A percentile compares a stretch with the other conserved stretches of the same genome.
These are phyloP conservation scores for Suhomyces terraborum DNA, from an alignment of 1,139 yeast genomes.

Conservation along the genomic window DNA sequence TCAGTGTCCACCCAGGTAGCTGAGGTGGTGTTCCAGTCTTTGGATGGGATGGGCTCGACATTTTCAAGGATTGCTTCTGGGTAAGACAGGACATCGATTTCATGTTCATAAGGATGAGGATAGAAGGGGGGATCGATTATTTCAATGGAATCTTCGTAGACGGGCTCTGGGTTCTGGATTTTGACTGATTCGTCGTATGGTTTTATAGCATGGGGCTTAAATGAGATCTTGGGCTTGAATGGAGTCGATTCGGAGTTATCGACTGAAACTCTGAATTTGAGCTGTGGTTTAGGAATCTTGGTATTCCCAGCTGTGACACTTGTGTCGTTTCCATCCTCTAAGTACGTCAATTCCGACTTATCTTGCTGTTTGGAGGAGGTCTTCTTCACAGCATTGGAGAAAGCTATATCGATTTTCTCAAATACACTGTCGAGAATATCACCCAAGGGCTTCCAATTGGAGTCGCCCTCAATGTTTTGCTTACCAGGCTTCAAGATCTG, in stretches of 20 bases:
- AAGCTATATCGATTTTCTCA: slow-evolving; percentile 61
- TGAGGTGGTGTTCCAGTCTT: slow-evolving; percentile 64
- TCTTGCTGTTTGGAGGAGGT: slow-evolving; percentile 17
- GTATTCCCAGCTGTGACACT: slow-evolving; percentile 27
- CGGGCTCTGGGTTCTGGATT: slow-evolving; percentile 32
- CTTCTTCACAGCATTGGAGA: slow-evolving; percentile 46
- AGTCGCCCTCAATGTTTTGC: slow-evolving; percentile 33
- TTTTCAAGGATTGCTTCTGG: slow-evolving; percentile 56
- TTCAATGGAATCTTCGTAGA: slow-evolving; percentile 37
- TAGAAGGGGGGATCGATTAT: slow-evolving; percentile 58
- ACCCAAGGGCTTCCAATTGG: slow-evolving; percentile 64
- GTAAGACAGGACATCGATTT: slow-evolving; percentile 71
- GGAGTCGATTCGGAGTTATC: slow-evolving; percentile 74
- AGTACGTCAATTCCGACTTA: slow-evolving; percentile 36
- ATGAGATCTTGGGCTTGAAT: slow-evolving; percentile 68
- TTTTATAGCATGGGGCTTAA: slow-evolving; percentile 70
- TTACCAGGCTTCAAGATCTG: slow-evolving; percentile 36
- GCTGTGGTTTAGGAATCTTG: slow-evolving; percentile 72
- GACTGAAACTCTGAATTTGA: slow-evolving; percentile 53
- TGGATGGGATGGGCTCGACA: slow-evolving; percentile 54
- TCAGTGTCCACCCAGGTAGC: slow-evolving; percentile 74
- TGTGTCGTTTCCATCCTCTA: slow-evolving; percentile 43
- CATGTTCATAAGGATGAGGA: slow-evolving; percentile 79
- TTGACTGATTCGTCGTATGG: slow-evolving; percentile 54
- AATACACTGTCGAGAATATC: slow-evolving; percentile 67